These are phyloP conservation scores for Neofusicoccum sp. DNA, from an alignment of 2,329 filamentous ascomycete species.

Conservation along the genomic window DNA sequence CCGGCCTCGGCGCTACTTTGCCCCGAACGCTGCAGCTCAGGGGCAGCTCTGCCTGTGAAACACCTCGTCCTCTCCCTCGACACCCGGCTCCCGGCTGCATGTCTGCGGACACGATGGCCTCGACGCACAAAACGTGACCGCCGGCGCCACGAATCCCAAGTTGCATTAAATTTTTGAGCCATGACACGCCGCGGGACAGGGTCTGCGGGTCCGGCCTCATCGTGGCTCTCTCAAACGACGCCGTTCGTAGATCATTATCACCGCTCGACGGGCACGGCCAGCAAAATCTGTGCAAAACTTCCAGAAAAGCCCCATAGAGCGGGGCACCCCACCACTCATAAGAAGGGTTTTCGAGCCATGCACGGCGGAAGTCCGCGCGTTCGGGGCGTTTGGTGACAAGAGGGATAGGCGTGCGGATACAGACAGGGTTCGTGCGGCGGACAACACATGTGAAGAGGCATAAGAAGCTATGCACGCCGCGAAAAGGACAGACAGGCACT, in stretches of 20 bases:
- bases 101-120: not conserved
- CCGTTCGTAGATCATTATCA: constrained; percentile 15
- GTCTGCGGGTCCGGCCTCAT: constrained; percentile 4
- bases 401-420: not conserved
- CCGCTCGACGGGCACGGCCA: constrained; percentile 14
- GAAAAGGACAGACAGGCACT: constrained; percentile 7
- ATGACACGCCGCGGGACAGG: constrained; percentile 12
- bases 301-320: constrained; percentile 15
- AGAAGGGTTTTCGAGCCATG: constrained; percentile 9
- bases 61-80: not conserved
- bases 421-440: not conserved
- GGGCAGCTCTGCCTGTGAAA: not conserved
- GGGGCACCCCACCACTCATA: constrained; percentile 8
- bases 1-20: not conserved
- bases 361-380: constrained; percentile 13
- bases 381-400: constrained; percentile 14
- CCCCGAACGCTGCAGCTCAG: not conserved
- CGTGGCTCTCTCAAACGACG: constrained; percentile 2
- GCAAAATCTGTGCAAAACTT: constrained; percentile 19
- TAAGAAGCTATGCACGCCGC: constrained; percentile 6
- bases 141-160: not conserved
- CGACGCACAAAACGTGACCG: constrained; percentile 4
- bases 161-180: not conserved
- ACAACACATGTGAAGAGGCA: constrained; percentile 9
- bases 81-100: not conserved